Base-by-base conservation (phyloP, 2,329 filamentous ascomycete species). In the Colletotrichum tanaceti region DNA sequence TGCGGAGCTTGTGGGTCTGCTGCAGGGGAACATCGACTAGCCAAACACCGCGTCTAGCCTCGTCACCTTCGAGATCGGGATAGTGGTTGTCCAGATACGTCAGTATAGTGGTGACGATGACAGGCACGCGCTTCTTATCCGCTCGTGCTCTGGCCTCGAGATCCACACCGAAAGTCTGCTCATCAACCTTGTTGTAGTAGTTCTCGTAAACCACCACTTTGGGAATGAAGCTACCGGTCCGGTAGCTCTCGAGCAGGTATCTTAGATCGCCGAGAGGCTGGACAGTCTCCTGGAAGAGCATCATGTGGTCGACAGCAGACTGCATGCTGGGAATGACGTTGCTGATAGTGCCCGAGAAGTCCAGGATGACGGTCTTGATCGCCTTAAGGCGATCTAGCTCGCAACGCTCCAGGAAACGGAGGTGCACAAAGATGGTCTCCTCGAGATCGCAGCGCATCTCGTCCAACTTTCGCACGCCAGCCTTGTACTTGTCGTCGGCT, bases 271-370 rank as follows among this genome's bases (percentile, higher is more conserved):
- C 92, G 55, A 90, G 79, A 6, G 96, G 96, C 79, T 98, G 96
- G n/a, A 99, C 93, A 0, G 96, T 98, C 84, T 99, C 96, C 79
- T 99, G 96, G 82, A 97, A 99, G 54, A 99, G 86, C 90, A 99
- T 94, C 94, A 99, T 98, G 77, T 97, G 94, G 82, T 99, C 96
- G 28, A 99, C 94, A 0, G 94, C 94, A 68, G 95, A 95, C 80
- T 98, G 96, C 71, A 99, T 83, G 76, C 93, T 97, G 20, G 96
- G 97, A 71, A 99, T 98, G 74, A 98, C 95, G 76, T 99, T 99
- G 85, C 95, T 95, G 79, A 99, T 93, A 44, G 95, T 94, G 53
- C 96, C 96, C 5, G 95, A 98, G 79, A 99, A 98, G 81, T 99
- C 97, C 50, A 99, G 87, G 71, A 99, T 91, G 60, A 99, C 97